Evolutionary conservation across 129 eudicot genomes (phyloP).

Genomic region (Lactuca sativa): DNA sequence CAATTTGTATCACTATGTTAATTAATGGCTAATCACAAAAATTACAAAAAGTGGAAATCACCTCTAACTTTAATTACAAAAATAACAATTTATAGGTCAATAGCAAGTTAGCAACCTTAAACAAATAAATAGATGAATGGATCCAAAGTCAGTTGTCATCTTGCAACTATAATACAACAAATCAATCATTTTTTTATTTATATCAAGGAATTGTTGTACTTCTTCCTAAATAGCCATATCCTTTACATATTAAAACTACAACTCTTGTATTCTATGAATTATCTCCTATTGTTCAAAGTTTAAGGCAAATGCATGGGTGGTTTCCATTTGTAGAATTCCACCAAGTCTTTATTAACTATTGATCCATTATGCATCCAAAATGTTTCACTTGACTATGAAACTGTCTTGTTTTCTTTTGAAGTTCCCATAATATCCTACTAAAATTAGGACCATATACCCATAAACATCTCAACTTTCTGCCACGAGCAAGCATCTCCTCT

Average conservation of each 20-base stretch:
- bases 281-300: conserved; percentile 8
- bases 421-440: conserved; percentile 81
- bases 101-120: background rate
- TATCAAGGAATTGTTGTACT: too few relatives aligned
- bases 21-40: too few relatives aligned
- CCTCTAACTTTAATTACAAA: too few relatives aligned
- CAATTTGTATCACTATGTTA: too few relatives aligned
- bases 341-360: conserved; percentile 65
- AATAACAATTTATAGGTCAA: too few relatives aligned
- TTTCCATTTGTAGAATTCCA: conserved; percentile 74
- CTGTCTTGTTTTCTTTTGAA: conserved; percentile 78
- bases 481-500: conserved; percentile 78
- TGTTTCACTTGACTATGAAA: conserved; percentile 88
- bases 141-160: background rate
- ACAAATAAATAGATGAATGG: background rate
- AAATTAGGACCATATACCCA: conserved; percentile 78
- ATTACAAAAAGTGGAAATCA: too few relatives aligned
- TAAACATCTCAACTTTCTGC: conserved; percentile 78
- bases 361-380: conserved; percentile 94
- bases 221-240: background rate
- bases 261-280: conserved; percentile 7
- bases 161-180: conserved; percentile 16
- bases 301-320: conserved; percentile 92
- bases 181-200: conserved; percentile 5
- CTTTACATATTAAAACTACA: background rate